A percentile compares a stretch with the other conserved stretches of the same genome.
Conservation (phyloP, 2,329 filamentous ascomycete species). For the Hypoxylon rubiginosum region DNA sequence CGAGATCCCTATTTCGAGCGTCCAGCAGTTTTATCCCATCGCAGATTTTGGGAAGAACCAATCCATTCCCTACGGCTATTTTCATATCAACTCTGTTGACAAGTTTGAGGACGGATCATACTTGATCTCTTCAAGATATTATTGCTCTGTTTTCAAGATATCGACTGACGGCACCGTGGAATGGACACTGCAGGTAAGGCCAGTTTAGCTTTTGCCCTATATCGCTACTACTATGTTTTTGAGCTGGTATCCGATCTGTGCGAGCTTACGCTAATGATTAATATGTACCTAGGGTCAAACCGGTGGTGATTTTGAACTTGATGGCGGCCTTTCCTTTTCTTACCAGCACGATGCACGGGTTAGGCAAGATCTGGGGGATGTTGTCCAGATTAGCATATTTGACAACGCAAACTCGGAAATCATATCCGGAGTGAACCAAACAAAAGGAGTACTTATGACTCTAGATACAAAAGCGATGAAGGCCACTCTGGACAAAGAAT, state of each 20-base stretch:
- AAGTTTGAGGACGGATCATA: slow-evolving; percentile 47
- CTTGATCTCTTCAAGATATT: slow-evolving; percentile 46
- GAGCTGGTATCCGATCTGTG: neutral
- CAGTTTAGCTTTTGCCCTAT: too few species aligned
- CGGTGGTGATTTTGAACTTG: slow-evolving; percentile 44
- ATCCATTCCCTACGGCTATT: slow-evolving; percentile 45
- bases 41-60: slow-evolving; percentile 40
- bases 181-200: slow-evolving; percentile 45
- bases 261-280: slow-evolving; percentile 17
- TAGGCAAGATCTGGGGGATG: slow-evolving; percentile 38
- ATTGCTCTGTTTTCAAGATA: slow-evolving; percentile 46
- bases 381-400: slow-evolving; percentile 51
- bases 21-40: slow-evolving; percentile 38
- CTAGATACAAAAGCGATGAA: slow-evolving; percentile 47
- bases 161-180: slow-evolving; percentile 40
- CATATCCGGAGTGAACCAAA: slow-evolving; percentile 40
- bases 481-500: slow-evolving; percentile 45
- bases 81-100: slow-evolving; percentile 49
- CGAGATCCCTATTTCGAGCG: slow-evolving; percentile 46
- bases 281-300: slow-evolving; percentile 38
- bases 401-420: slow-evolving; percentile 54
- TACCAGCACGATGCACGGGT: slow-evolving; percentile 55
- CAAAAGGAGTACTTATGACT: slow-evolving; percentile 44
- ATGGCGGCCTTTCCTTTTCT: slow-evolving; percentile 44
- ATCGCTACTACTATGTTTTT: too few species aligned